A percentile compares a stretch with the other conserved stretches of the same genome.
Evolutionary conservation across 495 filamentous ascomycete species (phyloP).

Genomic region (Aspergillus funiculosus): DNA sequence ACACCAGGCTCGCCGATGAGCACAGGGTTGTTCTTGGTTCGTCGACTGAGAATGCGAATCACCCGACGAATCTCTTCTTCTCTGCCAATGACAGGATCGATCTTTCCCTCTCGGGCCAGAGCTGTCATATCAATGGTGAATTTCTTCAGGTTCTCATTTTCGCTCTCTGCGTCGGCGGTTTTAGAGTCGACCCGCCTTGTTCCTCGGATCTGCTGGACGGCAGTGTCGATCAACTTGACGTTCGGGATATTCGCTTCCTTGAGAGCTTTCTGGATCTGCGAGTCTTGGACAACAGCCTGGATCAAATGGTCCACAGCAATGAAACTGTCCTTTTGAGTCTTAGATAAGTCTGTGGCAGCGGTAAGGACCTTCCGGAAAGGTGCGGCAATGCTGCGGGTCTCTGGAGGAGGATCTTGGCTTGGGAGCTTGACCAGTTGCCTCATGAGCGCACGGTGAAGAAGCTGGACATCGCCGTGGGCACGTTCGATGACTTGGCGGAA

Average conservation of each 20-base stretch:
- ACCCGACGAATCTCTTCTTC: constrained; percentile 96
- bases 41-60: constrained; percentile 82
- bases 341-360: constrained; percentile 81
- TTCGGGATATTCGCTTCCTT: constrained; percentile 90
- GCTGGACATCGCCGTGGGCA: constrained; percentile 85
- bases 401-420: constrained; percentile 90
- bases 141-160: constrained; percentile 91
- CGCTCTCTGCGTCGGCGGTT: constrained; percentile 83
- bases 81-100: constrained; percentile 94
- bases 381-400: constrained; percentile 73
- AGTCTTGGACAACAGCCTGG: constrained; percentile 70
- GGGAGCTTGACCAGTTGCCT: constrained; percentile 85
- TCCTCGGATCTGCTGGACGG: constrained; percentile 82
- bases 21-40: constrained; percentile 98
- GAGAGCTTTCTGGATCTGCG: constrained; percentile 62
- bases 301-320: constrained; percentile 95
- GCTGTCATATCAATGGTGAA: constrained; percentile 97
- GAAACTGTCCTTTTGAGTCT: constrained; percentile 91
- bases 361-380: constrained; percentile 75
- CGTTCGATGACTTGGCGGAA: constrained; percentile 92
- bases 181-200: constrained; percentile 89
- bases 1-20: constrained; percentile 96
- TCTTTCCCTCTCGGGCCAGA: constrained; percentile 90
- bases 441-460: constrained; percentile 82
- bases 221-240: constrained; percentile 78